phyloP scores from a whole-genome alignment of 768 basidiomycete species.

The Sarcodon aspratus region DNA sequence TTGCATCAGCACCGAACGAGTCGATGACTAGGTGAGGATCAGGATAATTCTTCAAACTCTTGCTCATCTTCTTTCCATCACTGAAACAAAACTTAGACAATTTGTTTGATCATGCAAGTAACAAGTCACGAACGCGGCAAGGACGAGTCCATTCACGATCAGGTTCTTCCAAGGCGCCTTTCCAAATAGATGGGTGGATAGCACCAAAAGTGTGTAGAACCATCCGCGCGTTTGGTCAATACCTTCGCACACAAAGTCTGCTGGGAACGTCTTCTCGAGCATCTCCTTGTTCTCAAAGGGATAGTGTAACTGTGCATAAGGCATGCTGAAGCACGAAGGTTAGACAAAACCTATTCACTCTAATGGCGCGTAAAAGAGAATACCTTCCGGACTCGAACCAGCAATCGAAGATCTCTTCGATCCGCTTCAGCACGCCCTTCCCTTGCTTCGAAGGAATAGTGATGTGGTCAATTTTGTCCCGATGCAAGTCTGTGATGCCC shows the following conservation, averaged over 20 bases:
- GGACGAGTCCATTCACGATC: slow-evolving; percentile 90
- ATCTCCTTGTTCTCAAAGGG: slow-evolving; percentile 93
- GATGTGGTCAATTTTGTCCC: slow-evolving; percentile 92
- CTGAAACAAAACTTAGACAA: slow-evolving; percentile 22
- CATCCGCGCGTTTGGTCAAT: slow-evolving; percentile 99
- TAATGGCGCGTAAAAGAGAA: slow-evolving; percentile 9
- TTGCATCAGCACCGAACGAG: slow-evolving; percentile 91
- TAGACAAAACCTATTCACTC: too few species aligned
- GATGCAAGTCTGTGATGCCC: slow-evolving; percentile 83
- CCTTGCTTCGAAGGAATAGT: slow-evolving; percentile 89
- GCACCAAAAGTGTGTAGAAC: slow-evolving; percentile 97
- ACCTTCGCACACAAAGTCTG: slow-evolving; percentile 95
- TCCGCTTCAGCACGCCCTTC: slow-evolving; percentile 73
- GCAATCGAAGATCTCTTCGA: slow-evolving; percentile 99
- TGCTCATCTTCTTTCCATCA: slow-evolving; percentile 99
- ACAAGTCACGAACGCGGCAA: slow-evolving; percentile 63
- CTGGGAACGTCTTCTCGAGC: slow-evolving; percentile 82
- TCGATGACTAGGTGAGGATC: slow-evolving; percentile 88
- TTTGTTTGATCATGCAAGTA: background rate
- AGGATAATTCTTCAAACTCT: slow-evolving; percentile 92
- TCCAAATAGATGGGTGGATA: slow-evolving; percentile 92
- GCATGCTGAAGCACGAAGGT: slow-evolving; percentile 58
- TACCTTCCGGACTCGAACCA: slow-evolving; percentile 99
- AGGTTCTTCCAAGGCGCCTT: slow-evolving; percentile 97
- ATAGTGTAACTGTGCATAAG: slow-evolving; percentile 94